phyloP scores from a whole-genome alignment of 306 rosid species.

The Ormosia emarginata region DNA sequence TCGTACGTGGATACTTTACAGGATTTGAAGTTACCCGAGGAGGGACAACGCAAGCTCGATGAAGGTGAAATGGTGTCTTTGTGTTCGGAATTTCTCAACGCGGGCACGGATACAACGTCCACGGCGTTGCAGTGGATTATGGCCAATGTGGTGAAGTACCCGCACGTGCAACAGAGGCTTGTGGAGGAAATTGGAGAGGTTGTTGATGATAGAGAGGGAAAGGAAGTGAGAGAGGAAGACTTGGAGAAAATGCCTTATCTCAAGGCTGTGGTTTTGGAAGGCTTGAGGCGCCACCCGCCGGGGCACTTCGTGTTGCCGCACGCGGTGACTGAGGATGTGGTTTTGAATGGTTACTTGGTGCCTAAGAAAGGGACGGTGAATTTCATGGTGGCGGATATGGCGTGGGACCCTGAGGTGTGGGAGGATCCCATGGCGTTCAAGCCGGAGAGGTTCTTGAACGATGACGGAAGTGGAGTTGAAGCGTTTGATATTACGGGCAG shows the following conservation, averaged over 20 bases:
- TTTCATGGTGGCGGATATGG: constrained; percentile 51
- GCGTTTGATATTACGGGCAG: constrained; percentile 28
- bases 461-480: neutral
- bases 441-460: constrained; percentile 35
- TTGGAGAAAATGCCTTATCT: constrained; percentile 18
- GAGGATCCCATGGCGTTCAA: constrained; percentile 40
- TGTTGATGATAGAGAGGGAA: neutral
- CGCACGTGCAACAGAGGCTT: constrained; percentile 20
- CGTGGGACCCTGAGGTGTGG: constrained; percentile 45
- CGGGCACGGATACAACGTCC: constrained; percentile 36
- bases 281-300: constrained; percentile 42
- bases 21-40: constrained; percentile 33
- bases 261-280: constrained; percentile 40
- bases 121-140: constrained; percentile 44
- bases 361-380: constrained; percentile 23
- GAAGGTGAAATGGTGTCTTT: constrained; percentile 16
- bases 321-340: constrained; percentile 24
- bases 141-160: constrained; percentile 49
- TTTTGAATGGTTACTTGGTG: constrained; percentile 13
- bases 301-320: constrained; percentile 37
- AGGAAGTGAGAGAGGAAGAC: constrained; percentile 38
- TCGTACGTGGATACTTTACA: constrained; percentile 36
- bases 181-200: constrained; percentile 11
- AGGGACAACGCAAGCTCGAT: constrained; percentile 16
- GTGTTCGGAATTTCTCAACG: constrained; percentile 34